A percentile compares a stretch with the other conserved stretches of the same genome.
Evolutionary conservation across 2,329 filamentous ascomycete genomes (phyloP).

Genomic region (Penicillium corylophilum): DNA sequence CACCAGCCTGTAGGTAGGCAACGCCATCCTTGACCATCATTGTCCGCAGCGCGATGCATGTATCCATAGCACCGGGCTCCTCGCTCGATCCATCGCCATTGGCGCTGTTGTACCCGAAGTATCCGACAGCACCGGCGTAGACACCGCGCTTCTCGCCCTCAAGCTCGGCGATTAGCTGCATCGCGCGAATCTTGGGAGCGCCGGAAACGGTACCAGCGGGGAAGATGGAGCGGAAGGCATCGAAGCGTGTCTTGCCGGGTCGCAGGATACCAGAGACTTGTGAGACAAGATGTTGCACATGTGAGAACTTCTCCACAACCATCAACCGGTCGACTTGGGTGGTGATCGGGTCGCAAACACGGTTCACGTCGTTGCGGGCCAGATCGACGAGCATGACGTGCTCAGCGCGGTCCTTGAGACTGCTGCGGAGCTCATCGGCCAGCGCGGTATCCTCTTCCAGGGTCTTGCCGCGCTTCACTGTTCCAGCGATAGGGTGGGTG

Average conservation of each 20-base stretch:
- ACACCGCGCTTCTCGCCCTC: conserved; percentile 92
- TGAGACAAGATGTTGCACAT: conserved; percentile 95
- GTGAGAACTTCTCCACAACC: conserved; percentile 91
- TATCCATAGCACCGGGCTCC: conserved; percentile 86
- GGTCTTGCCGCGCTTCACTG: conserved; percentile 80
- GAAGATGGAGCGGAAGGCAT: conserved; percentile 95
- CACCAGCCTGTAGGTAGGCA: conserved; percentile 82
- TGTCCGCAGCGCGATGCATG: conserved; percentile 76
- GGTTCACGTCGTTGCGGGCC: conserved; percentile 93
- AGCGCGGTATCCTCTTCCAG: conserved; percentile 77
- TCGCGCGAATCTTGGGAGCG: conserved; percentile 91
- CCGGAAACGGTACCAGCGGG: conserved; percentile 94
- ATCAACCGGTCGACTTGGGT: conserved; percentile 91
- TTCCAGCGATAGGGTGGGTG: conserved; percentile 95
- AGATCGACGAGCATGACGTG: conserved; percentile 98
- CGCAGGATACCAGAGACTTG: conserved; percentile 92
- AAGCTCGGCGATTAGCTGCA: conserved; percentile 94
- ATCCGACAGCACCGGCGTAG: conserved; percentile 94
- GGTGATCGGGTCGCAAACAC: conserved; percentile 85
- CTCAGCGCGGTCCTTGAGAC: conserved; percentile 87
- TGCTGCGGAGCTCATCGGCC: conserved; percentile 72
- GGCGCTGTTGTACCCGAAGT: conserved; percentile 84
- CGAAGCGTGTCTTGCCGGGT: conserved; percentile 81
- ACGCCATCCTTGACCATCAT: conserved; percentile 92
- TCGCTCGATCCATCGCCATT: conserved; percentile 60